A percentile compares a stretch with the other conserved stretches of the same genome.
Evolutionary conservation across 164 flowering plant species (phyloP).

Genomic region (Vitis vinifera): DNA sequence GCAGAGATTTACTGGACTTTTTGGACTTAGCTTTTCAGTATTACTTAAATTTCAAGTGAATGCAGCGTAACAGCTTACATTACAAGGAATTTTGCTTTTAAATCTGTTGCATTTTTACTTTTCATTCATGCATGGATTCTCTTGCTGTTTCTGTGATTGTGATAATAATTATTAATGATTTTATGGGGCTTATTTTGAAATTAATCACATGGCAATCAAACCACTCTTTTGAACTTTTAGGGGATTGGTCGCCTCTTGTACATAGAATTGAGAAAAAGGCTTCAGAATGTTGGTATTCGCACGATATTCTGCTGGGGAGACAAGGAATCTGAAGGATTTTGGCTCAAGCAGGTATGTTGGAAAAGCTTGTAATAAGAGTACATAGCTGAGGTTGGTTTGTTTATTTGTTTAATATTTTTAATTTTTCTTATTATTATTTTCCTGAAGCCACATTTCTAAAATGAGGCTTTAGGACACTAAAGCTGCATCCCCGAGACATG

Average conservation of each 20-base stretch:
- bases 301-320: conserved; percentile 90
- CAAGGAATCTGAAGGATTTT: conserved; percentile 87
- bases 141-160: neutral
- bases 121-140: neutral
- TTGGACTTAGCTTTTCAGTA: neutral
- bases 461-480: too few species aligned
- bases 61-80: too few species aligned
- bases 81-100: too few species aligned
- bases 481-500: too few species aligned
- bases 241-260: conserved; percentile 66
- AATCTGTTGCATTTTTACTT: neutral
- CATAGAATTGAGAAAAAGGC: conserved; percentile 67
- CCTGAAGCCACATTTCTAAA: too few species aligned
- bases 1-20: too few species aligned
- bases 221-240: conserved; percentile 34
- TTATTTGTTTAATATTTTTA: neutral
- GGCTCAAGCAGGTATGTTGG: conserved; percentile 82
- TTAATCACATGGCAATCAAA: conserved; percentile 5
- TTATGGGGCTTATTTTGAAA: neutral
- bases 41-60: too few species aligned
- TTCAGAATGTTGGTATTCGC: conserved; percentile 66
- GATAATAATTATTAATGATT: neutral
- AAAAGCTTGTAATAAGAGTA: neutral
- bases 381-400: neutral
- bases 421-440: too few species aligned